phyloP scores from a whole-genome alignment of 73 alveolate species.

The Paramecium octaurelia region DNA sequence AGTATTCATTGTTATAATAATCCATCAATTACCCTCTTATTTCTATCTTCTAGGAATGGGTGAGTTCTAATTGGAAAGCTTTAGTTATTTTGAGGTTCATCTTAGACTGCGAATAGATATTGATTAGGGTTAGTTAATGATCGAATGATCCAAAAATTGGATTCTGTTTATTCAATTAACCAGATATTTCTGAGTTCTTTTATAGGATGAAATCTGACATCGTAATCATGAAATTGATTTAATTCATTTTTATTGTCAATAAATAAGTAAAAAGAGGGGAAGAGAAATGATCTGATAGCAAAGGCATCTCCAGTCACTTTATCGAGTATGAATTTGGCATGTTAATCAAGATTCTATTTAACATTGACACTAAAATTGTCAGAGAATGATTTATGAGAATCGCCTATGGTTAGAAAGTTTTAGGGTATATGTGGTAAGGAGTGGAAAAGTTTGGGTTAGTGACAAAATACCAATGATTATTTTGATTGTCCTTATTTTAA shows the following conservation, averaged over 20 bases:
- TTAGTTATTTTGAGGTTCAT: not conserved
- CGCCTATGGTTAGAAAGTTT: not conserved
- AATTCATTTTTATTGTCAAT: constrained; percentile 13
- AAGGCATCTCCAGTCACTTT: not conserved
- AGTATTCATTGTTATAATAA: not conserved
- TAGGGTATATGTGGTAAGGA: not conserved
- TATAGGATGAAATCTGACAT: not conserved
- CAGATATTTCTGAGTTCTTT: not conserved
- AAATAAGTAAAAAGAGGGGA: constrained; percentile 28
- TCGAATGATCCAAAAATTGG: not conserved
- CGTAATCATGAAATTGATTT: constrained; percentile 1
- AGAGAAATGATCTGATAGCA: not conserved
- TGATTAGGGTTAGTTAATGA: not conserved
- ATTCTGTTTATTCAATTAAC: not conserved
- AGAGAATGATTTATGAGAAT: not conserved
- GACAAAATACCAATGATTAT: not conserved
- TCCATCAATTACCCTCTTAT: constrained; percentile 54
- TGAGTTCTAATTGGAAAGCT: constrained; percentile 46
- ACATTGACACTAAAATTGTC: constrained; percentile 33
- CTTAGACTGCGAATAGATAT: constrained; percentile 25
- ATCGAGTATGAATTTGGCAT: not conserved
- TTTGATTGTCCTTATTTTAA: not conserved
- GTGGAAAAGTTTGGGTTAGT: not conserved
- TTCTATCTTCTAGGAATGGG: constrained; percentile 48
- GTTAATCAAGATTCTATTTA: not conserved